Conservation (phyloP, 2,329 filamentous ascomycete genomes). For the Drechmeria coniospora region DNA sequence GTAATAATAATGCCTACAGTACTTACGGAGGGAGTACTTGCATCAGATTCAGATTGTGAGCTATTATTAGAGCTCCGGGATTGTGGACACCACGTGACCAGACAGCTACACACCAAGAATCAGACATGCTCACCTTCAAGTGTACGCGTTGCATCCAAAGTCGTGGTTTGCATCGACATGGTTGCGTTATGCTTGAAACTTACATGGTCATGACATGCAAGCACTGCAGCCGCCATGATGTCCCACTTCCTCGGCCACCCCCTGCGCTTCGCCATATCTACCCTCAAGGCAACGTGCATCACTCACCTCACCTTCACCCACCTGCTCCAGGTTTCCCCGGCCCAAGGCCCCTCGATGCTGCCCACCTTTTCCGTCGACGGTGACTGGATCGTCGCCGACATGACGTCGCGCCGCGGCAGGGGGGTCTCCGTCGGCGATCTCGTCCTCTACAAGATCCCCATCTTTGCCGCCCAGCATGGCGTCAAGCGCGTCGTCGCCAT, state of each 20-base stretch:
- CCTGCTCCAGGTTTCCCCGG: slow-evolving; percentile 41
- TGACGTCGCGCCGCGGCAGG: slow-evolving; percentile 53
- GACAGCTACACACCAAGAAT: too few relatives aligned
- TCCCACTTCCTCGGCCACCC: slow-evolving; percentile 25
- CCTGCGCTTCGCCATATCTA: slow-evolving; percentile 18
- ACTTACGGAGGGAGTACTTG: too few relatives aligned
- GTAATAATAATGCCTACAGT: too few relatives aligned
- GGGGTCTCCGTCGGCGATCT: slow-evolving; percentile 62
- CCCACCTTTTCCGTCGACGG: slow-evolving; percentile 59
- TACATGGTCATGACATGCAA: too few relatives aligned
- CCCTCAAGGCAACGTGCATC: slow-evolving; percentile 24
- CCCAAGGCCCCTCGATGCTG: slow-evolving; percentile 72
- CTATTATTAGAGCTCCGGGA: too few relatives aligned
- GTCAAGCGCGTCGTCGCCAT: slow-evolving; percentile 70
- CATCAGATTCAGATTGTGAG: too few relatives aligned
- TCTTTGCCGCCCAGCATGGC: slow-evolving; percentile 41
- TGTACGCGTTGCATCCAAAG: too few relatives aligned
- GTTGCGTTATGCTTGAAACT: too few relatives aligned
- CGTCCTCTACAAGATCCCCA: slow-evolving; percentile 63
- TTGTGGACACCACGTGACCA: too few relatives aligned
- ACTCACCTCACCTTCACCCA: slow-evolving; percentile 37
- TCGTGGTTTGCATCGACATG: too few relatives aligned
- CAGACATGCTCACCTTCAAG: too few relatives aligned
- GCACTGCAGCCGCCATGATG: too few relatives aligned
- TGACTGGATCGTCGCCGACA: slow-evolving; percentile 55